A percentile compares a stretch with the other conserved stretches of the same genome.
These are phyloP conservation scores for Coemansia sp. DNA, from an alignment of 192 early-diverging fungal genomes.

Conservation along the genomic window DNA sequence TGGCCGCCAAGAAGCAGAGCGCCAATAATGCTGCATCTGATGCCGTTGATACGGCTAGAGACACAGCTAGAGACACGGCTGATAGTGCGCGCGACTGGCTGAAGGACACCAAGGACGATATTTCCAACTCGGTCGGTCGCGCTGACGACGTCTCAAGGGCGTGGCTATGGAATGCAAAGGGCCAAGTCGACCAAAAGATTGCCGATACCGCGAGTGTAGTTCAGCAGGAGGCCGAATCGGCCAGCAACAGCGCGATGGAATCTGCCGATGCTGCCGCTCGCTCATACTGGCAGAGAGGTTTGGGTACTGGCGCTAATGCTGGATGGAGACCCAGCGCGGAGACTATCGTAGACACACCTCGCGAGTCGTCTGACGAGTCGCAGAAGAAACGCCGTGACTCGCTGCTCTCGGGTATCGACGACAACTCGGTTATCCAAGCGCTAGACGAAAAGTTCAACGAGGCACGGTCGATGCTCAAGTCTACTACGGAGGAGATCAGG, in stretches of 20 bases:
- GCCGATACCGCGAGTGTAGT: slow-evolving; percentile 22
- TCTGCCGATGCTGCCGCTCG: slow-evolving; percentile 7
- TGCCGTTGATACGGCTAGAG: slow-evolving; percentile 7
- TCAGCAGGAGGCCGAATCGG: slow-evolving; percentile 10
- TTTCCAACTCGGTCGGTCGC: neutral
- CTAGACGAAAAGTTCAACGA: slow-evolving; percentile 49
- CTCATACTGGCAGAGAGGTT: neutral
- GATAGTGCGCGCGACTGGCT: slow-evolving; percentile 7
- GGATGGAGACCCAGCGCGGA: neutral
- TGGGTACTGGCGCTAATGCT: neutral
- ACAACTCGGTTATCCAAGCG: slow-evolving; percentile 28
- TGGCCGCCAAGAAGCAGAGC: slow-evolving; percentile 2
- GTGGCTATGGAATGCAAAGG: slow-evolving; percentile 21
- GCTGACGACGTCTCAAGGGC: slow-evolving; percentile 19
- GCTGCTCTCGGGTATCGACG: slow-evolving; percentile 7
- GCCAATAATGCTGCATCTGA: neutral
- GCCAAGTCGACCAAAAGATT: slow-evolving; percentile 17
- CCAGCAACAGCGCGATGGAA: slow-evolving; percentile 16
- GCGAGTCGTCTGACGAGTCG: neutral
- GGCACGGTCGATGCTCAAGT: slow-evolving; percentile 27
- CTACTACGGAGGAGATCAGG: slow-evolving; percentile 28
- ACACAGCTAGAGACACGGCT: slow-evolving; percentile 3
- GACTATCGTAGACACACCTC: neutral
- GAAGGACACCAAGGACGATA: neutral
- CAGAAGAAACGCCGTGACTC: slow-evolving; percentile 32